Percentiles rank a stretch among this genome's conserved stretches.
These are phyloP conservation scores for Komagataella phaffii DNA, from an alignment of 805 yeast genomes.

Conservation along the genomic window DNA sequence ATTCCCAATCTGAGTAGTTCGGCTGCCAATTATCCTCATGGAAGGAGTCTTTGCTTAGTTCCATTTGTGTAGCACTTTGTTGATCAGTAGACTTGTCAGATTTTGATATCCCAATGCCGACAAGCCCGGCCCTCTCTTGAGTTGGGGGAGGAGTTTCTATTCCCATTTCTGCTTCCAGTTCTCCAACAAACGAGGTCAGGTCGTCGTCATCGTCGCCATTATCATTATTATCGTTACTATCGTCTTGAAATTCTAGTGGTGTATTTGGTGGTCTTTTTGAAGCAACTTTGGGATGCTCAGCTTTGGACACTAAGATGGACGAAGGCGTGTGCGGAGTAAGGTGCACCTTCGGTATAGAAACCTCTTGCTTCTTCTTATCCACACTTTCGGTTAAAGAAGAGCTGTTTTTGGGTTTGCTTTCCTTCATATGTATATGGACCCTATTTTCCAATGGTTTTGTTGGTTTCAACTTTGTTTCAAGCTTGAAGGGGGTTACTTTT, in stretches of 20 bases:
- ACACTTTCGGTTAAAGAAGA: not conserved
- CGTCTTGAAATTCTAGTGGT: not conserved
- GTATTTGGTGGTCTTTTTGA: not conserved
- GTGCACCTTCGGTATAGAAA: not conserved
- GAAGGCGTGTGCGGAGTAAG: not conserved
- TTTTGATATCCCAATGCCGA: not conserved
- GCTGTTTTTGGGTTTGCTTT: not conserved
- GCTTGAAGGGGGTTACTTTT: not conserved
- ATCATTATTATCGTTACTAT: not conserved
- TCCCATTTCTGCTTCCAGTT: slow-evolving; percentile 1
- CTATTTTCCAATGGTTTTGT: not conserved
- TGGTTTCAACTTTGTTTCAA: not conserved
- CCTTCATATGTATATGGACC: not conserved
- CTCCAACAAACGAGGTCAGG: slow-evolving; percentile 1
- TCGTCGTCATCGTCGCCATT: slow-evolving; percentile 1
- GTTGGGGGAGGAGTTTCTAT: not conserved
- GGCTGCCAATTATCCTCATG: slow-evolving; percentile 2
- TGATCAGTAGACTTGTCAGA: not conserved
- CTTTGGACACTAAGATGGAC: not conserved
- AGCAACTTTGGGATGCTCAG: not conserved
- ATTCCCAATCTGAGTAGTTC: slow-evolving; percentile 3
- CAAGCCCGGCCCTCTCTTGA: not conserved
- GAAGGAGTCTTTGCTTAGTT: not conserved
- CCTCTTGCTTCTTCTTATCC: not conserved
- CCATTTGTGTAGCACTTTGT: not conserved